Base-by-base conservation (phyloP, 495 filamentous ascomycete genomes). In the Penicillium bovifimosum region DNA sequence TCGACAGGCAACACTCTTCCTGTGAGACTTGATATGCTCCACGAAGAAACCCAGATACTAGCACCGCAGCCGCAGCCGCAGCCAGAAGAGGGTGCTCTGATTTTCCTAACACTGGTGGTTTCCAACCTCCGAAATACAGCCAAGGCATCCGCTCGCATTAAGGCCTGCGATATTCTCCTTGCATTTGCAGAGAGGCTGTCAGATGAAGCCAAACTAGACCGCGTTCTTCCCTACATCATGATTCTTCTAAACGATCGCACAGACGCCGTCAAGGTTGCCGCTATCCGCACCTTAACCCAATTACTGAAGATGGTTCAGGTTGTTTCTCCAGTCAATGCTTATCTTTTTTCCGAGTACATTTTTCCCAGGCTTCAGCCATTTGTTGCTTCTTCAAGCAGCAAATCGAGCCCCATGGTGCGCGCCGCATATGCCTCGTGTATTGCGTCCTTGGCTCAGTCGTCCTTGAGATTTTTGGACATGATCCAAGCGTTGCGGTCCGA, bases 201-300 rank as follows among this genome's bases (percentile, higher is more conserved):
- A 0, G 95, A 99, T 65, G 95, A 99, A 62, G 92, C 92, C 9
- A 99, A 97, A 62, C 77, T 99, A 47, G 95, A 99, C 68, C 85
- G 95, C 34, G 85, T 96, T 24, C 76, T 99, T 29, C 95, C 95
- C 7, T 95, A 96, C 58, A 70, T 96, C 18, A 86, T 96, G 66
- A 74, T 81, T 24, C 65, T 96, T 26, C 69, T 97, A 16, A 85
- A 83, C 56, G 95, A 99, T 66, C 79, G 84, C 45, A 80, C 81
- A 10, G 88, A 96, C 56, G 74, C 86, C 42, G 91, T 97, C 20
- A 88, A 87, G 53, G 79, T 95, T 20, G 83, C 90, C 26, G 91
- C 91, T 13, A 78, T 97, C 38, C 82, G 91, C 36, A 85, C 88
- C 7, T 74, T 97, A 59, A 88, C 91, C 2, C 91, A 96, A 60